Evolutionary conservation across 441 rosid species (phyloP).

Genomic region (Arabidopsis hybrid): DNA sequence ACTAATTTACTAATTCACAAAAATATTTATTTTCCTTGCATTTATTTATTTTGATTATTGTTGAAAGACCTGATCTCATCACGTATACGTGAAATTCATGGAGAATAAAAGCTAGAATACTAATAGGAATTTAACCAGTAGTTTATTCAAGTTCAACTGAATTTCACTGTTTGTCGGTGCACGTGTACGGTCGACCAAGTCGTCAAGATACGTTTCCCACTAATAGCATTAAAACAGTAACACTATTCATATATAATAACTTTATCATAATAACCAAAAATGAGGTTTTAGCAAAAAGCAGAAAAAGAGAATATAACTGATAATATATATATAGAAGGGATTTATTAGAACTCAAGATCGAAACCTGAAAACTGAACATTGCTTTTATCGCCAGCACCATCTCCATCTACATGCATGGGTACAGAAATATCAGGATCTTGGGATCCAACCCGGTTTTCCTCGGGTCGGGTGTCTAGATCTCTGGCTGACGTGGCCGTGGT

Average conservation of each 20-base stretch:
- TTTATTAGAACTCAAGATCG: slow-evolving; percentile 54
- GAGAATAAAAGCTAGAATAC: background rate
- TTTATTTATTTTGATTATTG: background rate
- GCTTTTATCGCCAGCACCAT: slow-evolving; percentile 44
- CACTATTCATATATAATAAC: slow-evolving; percentile 9
- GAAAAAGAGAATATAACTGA: slow-evolving; percentile 12
- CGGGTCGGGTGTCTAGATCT: slow-evolving; percentile 44
- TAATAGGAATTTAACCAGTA: background rate
- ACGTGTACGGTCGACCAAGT: slow-evolving; percentile 50
- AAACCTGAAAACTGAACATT: slow-evolving; percentile 50
- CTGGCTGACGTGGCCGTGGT: slow-evolving; percentile 23
- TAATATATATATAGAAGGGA: slow-evolving; percentile 11
- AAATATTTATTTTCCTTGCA: background rate
- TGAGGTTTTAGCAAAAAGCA: background rate
- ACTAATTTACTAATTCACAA: background rate
- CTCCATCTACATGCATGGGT: slow-evolving; percentile 42
- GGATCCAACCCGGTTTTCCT: slow-evolving; percentile 28
- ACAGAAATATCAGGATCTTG: slow-evolving; percentile 38
- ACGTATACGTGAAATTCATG: background rate
- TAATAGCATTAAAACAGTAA: background rate
- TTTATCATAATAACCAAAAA: slow-evolving; percentile 27
- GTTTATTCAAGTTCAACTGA: slow-evolving; percentile 34
- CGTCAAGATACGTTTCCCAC: slow-evolving; percentile 35
- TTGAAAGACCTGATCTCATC: background rate
- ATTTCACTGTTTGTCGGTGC: slow-evolving; percentile 65